Conservation (phyloP, 202 grass and related monocot genomes). For the Schoenoplectus tabernaemontani region DNA sequence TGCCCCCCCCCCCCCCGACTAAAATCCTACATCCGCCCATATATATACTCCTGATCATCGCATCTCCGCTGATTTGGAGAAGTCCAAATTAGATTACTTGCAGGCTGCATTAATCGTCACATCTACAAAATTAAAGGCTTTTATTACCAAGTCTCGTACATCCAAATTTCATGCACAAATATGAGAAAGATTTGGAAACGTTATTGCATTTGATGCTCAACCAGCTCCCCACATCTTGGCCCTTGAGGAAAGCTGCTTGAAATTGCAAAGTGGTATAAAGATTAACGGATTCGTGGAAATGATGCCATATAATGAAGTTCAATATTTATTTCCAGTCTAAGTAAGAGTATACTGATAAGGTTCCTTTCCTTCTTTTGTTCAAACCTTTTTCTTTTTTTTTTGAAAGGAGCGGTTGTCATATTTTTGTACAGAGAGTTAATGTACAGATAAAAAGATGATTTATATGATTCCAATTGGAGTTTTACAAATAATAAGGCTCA, state of each 20-base stretch:
- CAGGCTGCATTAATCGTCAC: slow-evolving; percentile 75
- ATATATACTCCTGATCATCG: slow-evolving; percentile 68
- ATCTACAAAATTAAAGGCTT: slow-evolving; percentile 33
- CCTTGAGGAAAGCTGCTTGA: slow-evolving; percentile 65
- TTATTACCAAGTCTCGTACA: slow-evolving; percentile 58
- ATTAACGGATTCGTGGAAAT: slow-evolving; percentile 35
- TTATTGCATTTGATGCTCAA: slow-evolving; percentile 59
- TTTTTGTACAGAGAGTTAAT: background rate
- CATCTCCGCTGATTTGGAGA: slow-evolving; percentile 54
- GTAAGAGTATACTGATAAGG: slow-evolving; percentile 13
- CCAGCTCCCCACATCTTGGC: slow-evolving; percentile 87
- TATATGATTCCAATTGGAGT: background rate
- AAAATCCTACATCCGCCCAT: no score
- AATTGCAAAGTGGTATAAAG: slow-evolving; percentile 12
- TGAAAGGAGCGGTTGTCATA: background rate
- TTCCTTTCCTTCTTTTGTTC: background rate
- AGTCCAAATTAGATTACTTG: slow-evolving; percentile 77
- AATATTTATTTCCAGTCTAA: slow-evolving; percentile 58
- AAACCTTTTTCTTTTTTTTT: background rate
- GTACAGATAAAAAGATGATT: slow-evolving; percentile 7
- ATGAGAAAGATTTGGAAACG: slow-evolving; percentile 47
- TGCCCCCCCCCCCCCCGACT: no score
- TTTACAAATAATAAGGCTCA: background rate
- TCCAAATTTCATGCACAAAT: slow-evolving; percentile 61
- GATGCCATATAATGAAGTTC: slow-evolving; percentile 54